phyloP scores from a whole-genome alignment of 1,284 basidiomycete genomes.

The Wallemia mellicola region DNA sequence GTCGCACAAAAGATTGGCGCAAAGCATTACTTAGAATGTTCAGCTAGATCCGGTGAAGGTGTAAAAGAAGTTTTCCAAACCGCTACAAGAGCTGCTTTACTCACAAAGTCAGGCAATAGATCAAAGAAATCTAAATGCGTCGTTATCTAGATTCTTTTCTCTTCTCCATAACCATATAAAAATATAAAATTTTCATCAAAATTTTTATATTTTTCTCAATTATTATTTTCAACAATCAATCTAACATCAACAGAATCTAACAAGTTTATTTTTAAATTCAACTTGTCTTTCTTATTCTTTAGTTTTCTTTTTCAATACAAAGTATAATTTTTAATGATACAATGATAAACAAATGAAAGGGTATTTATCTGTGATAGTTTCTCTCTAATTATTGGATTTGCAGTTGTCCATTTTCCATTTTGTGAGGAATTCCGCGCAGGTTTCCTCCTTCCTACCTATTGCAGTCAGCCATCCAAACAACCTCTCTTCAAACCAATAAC shows the following conservation, averaged over 20 bases:
- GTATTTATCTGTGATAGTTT: neutral
- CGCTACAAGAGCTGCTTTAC: constrained; percentile 49
- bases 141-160: neutral
- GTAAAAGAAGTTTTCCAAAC: constrained; percentile 77
- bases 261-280: too few relatives aligned
- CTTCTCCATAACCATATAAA: neutral
- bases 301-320: neutral
- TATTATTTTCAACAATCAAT: neutral
- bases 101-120: constrained; percentile 9
- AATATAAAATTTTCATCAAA: neutral
- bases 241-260: neutral
- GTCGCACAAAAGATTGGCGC: constrained; percentile 69
- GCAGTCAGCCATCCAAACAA: neutral
- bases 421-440: neutral
- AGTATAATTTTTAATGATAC: neutral
- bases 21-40: constrained; percentile 66
- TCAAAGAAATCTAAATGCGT: neutral
- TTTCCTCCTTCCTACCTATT: neutral
- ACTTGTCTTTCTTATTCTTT: too few relatives aligned
- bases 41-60: constrained; percentile 60
- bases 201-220: neutral
- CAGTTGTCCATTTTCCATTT: neutral
- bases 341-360: neutral
- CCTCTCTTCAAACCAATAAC: neutral
- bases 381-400: neutral